Base-by-base conservation (phyloP, 371 early-diverging fungal genomes). In the Apophysomyces variabilis region DNA sequence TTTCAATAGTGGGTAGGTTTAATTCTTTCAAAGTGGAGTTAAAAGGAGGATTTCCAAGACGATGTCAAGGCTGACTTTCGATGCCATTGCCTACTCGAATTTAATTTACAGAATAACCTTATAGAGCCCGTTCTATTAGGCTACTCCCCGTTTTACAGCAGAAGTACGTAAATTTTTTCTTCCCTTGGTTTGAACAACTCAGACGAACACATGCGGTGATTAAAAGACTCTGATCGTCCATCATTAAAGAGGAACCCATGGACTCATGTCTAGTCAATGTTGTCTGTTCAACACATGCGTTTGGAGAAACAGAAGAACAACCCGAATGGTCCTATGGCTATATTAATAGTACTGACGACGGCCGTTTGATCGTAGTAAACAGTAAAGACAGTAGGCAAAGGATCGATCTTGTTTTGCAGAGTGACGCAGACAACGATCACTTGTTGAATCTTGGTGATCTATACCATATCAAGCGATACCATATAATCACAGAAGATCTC, bases 401-500 rank as follows among this genome's bases (percentile, higher is more conserved):
- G 32, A 38, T 66, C 46, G 54, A 62, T 21, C 35, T 70, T 14
- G 60, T 70, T 0, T 5, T 70, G 11, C 35, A 37, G 12, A 18
- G 8, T 13, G 36, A 21, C 38, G 58, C 37, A 45, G 54, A 50
- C 18, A 21, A 13, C 2, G 16, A 60, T 26, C 47, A 50, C 60
- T 50, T 12, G 16, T 12, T 39, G n/a, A 56, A 39, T 7, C n/a
- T 60, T n/a, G 71, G 60, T 9, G 58, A 60, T 36, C 16, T 65
- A 5, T 69, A 65, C 57, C 60, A 47, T 7, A 12, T 70, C 43
- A 62, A 56, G 45, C 57, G 58, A 13, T 64, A 64, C 16, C 56
- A 54, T 43, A n/a, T 66, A 46, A 18, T 70, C 16, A 18, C 36
- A 6, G 71, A 70, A 21, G 66, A 70, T 57, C 38, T 70, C 14